phyloP scores from a whole-genome alignment of 2,329 filamentous ascomycete species.

The Cadophora sp. region DNA sequence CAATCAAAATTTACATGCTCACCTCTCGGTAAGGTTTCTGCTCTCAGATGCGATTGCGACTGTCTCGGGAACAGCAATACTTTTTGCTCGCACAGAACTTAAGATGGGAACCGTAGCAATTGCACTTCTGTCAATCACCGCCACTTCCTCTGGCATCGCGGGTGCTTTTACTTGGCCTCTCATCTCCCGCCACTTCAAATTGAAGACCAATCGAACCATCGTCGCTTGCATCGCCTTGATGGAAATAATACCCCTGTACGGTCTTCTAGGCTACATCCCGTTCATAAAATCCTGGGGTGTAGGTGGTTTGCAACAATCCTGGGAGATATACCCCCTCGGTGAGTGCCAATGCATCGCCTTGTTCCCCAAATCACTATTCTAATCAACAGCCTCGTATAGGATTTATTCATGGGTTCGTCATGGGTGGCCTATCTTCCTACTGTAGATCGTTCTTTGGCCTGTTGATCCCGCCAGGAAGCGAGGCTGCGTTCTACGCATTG shows the following conservation, averaged over 20 bases:
- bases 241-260: slow-evolving; percentile 91
- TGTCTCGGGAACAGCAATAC: slow-evolving; percentile 89
- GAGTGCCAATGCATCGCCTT: slow-evolving; percentile 41
- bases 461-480: slow-evolving; percentile 89
- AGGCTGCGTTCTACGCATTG: slow-evolving; percentile 93
- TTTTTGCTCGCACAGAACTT: slow-evolving; percentile 93
- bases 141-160: slow-evolving; percentile 80
- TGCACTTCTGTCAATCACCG: slow-evolving; percentile 91
- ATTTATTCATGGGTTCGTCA: slow-evolving; percentile 86
- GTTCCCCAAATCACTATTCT: background rate
- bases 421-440: slow-evolving; percentile 91
- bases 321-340: slow-evolving; percentile 95
- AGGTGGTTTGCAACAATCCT: slow-evolving; percentile 84
- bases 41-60: slow-evolving; percentile 93
- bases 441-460: slow-evolving; percentile 91
- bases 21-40: slow-evolving; percentile 76
- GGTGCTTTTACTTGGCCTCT: slow-evolving; percentile 91
- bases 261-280: slow-evolving; percentile 85
- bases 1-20: background rate
- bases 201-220: slow-evolving; percentile 85
- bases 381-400: slow-evolving; percentile 3
- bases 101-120: slow-evolving; percentile 88
- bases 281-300: slow-evolving; percentile 76
- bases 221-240: slow-evolving; percentile 87
- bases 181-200: slow-evolving; percentile 71